Evolutionary conservation across 306 rosid species (phyloP), one percentile per base, ranked within the genome.

Genomic region (Prunus mongolica): DNA sequence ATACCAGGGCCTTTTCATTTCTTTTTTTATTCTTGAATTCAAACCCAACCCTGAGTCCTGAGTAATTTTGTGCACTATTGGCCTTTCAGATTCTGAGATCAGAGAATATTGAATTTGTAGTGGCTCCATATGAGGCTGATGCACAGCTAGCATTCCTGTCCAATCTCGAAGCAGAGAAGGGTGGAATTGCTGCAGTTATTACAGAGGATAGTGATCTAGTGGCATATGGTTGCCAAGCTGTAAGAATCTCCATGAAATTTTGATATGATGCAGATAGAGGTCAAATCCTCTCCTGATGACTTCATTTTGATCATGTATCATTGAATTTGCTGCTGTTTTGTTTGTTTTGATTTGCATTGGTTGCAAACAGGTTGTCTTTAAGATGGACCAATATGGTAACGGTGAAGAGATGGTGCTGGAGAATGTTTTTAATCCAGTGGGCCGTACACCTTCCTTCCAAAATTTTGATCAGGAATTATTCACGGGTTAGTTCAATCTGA

Each of bases 81-180:
- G 30, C 67, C 55, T 82, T 81, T 84, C 87, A 94, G 95, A 72
- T 87, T 78, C 83, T 94, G 77, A 90, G 89, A 81, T 88, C 86
- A 51, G 96, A 92, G 80, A 88, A 86, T 22, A 83, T 94, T 71
- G 97, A 94, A 81, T 94, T 90, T 67, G 96, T 94, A 65, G 98
- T 94, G 77, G 95, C 98, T 76, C 98, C 98, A 72, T 94, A 94
- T 65, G 98, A 92, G 78, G 98, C 96, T 46, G 98, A 94, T 92
- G 97, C 98, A 65, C 97, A 94, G 85, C 76, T 94, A 72, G 98
- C 97, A 58, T 89, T 89, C 82, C 9, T 94, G 83, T 87, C 95
- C 54, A 82, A 71, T 54, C 90, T 94, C 49, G 85, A 86, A 69
- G 62, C 78, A 57, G 86, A 84, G 73, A 90, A 88, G 30, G 93